phyloP scores from a whole-genome alignment of 2,329 filamentous ascomycete genomes.

The Hypoxylon sp. region DNA sequence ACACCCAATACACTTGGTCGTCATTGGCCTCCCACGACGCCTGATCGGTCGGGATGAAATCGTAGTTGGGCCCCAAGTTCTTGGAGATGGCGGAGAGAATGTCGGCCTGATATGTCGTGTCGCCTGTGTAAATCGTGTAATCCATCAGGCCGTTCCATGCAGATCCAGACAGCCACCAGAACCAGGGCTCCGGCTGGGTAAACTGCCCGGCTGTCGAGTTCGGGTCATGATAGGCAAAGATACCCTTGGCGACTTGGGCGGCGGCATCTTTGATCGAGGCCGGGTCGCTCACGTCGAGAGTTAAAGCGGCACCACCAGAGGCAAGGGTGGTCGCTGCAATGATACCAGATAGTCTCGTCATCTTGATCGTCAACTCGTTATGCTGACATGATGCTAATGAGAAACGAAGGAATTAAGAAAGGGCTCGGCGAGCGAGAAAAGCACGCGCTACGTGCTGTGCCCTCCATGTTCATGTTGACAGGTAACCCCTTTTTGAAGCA shows the following conservation, averaged over 20 bases:
- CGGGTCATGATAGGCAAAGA: slow-evolving; percentile 49
- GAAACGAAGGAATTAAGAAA: slow-evolving; percentile 10
- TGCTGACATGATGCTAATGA: slow-evolving; percentile 3
- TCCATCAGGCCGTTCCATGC: slow-evolving; percentile 49
- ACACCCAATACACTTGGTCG: slow-evolving; percentile 64
- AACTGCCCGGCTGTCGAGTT: slow-evolving; percentile 50
- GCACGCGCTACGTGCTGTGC: not conserved
- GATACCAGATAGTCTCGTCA: slow-evolving; percentile 39
- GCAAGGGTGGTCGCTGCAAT: slow-evolving; percentile 33
- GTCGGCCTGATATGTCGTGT: slow-evolving; percentile 45
- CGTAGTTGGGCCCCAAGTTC: slow-evolving; percentile 45
- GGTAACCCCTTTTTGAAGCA: slow-evolving; percentile 27
- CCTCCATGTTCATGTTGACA: slow-evolving; percentile 17
- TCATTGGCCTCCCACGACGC: slow-evolving; percentile 56
- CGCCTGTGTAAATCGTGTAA: slow-evolving; percentile 45
- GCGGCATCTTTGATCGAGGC: slow-evolving; percentile 46
- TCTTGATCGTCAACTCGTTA: slow-evolving; percentile 24
- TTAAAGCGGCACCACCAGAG: slow-evolving; percentile 38
- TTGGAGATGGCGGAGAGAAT: slow-evolving; percentile 39
- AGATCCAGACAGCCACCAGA: slow-evolving; percentile 52
- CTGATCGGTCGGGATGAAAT: slow-evolving; percentile 43
- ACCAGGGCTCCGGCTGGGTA: slow-evolving; percentile 51
- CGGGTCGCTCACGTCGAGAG: slow-evolving; percentile 42
- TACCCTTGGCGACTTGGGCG: slow-evolving; percentile 45
- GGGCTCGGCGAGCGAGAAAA: slow-evolving; percentile 2